These are phyloP conservation scores for Fusarium domesticum DNA, from an alignment of 2,329 filamentous ascomycete species.

Conservation along the genomic window DNA sequence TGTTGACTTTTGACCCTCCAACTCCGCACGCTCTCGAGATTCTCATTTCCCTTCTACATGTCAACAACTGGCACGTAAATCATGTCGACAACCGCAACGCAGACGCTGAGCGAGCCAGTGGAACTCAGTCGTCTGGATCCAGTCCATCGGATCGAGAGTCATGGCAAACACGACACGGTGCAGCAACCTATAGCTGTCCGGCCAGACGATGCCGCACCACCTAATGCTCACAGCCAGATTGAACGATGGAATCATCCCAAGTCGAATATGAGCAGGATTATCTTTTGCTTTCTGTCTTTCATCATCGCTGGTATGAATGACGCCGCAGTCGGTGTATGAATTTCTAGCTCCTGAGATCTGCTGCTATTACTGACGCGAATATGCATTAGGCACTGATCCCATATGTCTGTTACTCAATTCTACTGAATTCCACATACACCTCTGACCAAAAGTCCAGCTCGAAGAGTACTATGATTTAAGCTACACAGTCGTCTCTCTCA, in stretches of 20 bases:
- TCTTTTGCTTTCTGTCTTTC: conserved; percentile 55
- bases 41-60: no score
- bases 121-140: conserved; percentile 7
- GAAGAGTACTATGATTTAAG: conserved; percentile 59
- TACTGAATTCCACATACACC: fast-evolving
- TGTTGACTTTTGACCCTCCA: no score
- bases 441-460: conserved; percentile 39
- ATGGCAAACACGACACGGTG: conserved; percentile 5
- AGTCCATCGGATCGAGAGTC: not conserved
- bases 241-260: conserved; percentile 39
- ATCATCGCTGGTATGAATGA: conserved; percentile 62
- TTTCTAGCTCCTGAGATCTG: fast-evolving
- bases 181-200: not conserved
- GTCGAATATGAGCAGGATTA: conserved; percentile 32
- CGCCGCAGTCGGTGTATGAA: conserved; percentile 54
- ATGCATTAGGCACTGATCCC: conserved; percentile 26
- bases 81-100: conserved; percentile 15
- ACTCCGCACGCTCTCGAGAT: no score
- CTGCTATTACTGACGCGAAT: no score
- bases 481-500: conserved; percentile 59
- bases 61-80: no score
- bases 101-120: conserved; percentile 9
- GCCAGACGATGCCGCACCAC: conserved; percentile 21
- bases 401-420: conserved; percentile 9
- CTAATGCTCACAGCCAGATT: conserved; percentile 25